Base-by-base conservation (phyloP, 306 rosid species). In the Cucumis cinereus region DNA sequence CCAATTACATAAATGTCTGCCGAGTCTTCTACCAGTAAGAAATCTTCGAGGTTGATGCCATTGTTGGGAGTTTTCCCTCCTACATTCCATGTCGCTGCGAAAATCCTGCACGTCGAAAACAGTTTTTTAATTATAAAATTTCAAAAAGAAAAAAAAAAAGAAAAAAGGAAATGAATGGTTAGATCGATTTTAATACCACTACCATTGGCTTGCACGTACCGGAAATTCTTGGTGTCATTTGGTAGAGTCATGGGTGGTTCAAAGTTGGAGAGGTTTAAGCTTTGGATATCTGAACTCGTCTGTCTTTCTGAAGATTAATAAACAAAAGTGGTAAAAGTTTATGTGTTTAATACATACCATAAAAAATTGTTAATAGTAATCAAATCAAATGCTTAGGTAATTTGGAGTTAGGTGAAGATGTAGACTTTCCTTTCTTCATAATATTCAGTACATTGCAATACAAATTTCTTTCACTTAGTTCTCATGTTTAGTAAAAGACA, bases 11-110 rank as follows among this genome's bases (percentile, higher is more conserved):
- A 93, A 76, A 93, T 83, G 79, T 93, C 98, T 22, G 97, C 84
- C 0, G 88, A 82, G 20, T 90, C 94, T 78, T 93, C 98, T 10
- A 86, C 88, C 62, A 87, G 87, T 81, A 93, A 90, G 87, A 93
- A 91, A 78, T 91, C 96, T 87, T 91, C 93, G 24, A 93, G 97
- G 81, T 87, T 89, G 62, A 93, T 93, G 66, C 81, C 88, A 73
- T 64, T 86, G 87, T 77, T 77, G 6, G 98, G 98, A 9, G 96
- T 70, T 77, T 86, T 93, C 53, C 98, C 98, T 79, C 96, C 97
- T 0, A 93, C 98, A 77, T 93, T 93, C 98, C 98, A 93, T 1
- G 98, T 93, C 45, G 92, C 97, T 4, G 84, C 94, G 36, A 91
- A 93, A 72, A 93, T 73, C 82, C 98, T 93, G 81, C 61, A 56